Evolutionary conservation across 2,329 filamentous ascomycete genomes (phyloP).

Genomic region (Dactylellina parvicollis): DNA sequence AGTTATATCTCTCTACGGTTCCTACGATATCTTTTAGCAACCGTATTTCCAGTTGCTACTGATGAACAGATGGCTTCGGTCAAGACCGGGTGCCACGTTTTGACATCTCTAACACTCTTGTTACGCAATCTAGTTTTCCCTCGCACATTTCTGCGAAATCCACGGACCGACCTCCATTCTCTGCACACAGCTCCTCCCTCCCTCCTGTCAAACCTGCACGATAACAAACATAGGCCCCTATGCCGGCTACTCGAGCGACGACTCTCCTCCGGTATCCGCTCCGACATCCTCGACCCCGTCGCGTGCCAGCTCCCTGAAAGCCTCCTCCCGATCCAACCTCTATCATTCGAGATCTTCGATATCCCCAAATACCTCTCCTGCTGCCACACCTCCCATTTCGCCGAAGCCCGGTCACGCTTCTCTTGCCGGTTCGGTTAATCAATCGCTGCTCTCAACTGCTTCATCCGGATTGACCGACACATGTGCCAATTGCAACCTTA

Average conservation of each 20-base stretch:
- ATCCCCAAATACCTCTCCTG: constrained; percentile 46
- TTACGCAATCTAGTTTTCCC: constrained; percentile 68
- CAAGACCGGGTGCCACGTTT: background rate
- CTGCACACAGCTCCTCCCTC: constrained; percentile 74
- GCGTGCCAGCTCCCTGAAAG: constrained; percentile 37
- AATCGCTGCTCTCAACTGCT: constrained; percentile 54
- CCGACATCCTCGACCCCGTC: constrained; percentile 47
- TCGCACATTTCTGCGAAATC: constrained; percentile 76
- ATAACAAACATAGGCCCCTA: constrained; percentile 37
- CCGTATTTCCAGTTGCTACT: background rate
- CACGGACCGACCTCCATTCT: constrained; percentile 76
- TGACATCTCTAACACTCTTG: constrained; percentile 44
- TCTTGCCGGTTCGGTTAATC: constrained; percentile 48
- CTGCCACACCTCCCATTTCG: constrained; percentile 57
- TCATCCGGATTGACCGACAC: constrained; percentile 65
- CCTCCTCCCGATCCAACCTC: constrained; percentile 49
- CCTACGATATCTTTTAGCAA: background rate
- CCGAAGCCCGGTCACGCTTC: constrained; percentile 55
- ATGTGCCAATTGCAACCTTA: constrained; percentile 76
- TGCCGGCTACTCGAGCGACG: constrained; percentile 46
- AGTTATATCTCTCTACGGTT: constrained; percentile 8
- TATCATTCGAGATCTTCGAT: constrained; percentile 50
- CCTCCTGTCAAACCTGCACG: constrained; percentile 69
- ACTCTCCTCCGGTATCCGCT: constrained; percentile 42
- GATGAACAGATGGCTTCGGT: background rate